Percentiles rank a stretch among this genome's conserved stretches.
Conservation (phyloP, 148 eudicot genomes). For the Diospyros lotus region DNA sequence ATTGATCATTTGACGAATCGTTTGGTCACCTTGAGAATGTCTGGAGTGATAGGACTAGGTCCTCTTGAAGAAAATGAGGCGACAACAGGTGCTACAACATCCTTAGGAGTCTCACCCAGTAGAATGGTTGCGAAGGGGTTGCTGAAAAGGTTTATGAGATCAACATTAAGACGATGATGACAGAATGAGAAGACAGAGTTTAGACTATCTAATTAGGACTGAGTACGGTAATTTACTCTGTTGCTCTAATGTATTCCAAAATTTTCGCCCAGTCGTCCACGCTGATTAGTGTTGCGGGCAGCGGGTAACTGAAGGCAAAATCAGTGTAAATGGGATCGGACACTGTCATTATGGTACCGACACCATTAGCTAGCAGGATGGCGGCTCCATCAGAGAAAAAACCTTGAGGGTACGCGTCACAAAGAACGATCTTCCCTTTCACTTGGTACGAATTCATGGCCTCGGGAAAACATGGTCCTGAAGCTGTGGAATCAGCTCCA, state of each 20-base stretch:
- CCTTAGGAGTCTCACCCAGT: not conserved
- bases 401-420: not conserved
- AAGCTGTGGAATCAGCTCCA: not conserved
- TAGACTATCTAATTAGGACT: not conserved
- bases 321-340: not conserved
- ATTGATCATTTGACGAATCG: not conserved
- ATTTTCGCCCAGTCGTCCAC: not conserved
- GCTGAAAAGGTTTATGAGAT: not conserved
- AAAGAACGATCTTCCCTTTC: not conserved
- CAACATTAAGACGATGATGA: not conserved
- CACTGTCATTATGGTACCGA: not conserved
- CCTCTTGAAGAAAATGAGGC: constrained; percentile 19
- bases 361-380: not conserved
- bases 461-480: not conserved
- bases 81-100: constrained; percentile 1
- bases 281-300: constrained; percentile 4
- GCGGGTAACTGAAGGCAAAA: constrained; percentile 1
- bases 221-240: not conserved
- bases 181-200: no score
- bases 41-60: constrained; percentile 5
- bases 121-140: constrained; percentile 1
- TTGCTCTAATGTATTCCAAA: constrained; percentile 2
- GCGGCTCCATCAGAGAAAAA: not conserved
- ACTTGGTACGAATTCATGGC: constrained; percentile 8
- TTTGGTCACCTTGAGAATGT: constrained; percentile 10